Evolutionary conservation across 192 early-diverging fungal species (phyloP).

Genomic region (Spinellus fusiger): DNA sequence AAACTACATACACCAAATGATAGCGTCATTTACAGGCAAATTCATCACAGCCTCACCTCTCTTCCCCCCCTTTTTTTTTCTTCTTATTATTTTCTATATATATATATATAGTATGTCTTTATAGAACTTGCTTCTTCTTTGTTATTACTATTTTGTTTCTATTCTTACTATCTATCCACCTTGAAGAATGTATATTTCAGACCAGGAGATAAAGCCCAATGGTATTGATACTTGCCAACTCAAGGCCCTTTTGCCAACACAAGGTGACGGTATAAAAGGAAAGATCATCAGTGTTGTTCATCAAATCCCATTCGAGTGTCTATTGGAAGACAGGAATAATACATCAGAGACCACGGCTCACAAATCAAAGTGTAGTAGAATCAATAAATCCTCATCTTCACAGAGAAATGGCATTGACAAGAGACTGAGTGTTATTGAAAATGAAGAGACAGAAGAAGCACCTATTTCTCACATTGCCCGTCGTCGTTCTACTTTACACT

Average conservation of each 20-base stretch:
- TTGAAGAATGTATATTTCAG: neutral
- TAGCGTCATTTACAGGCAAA: no score
- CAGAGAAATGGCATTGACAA: no score
- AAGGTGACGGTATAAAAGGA: constrained; percentile 2
- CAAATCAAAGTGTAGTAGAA: neutral
- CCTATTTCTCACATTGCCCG: constrained; percentile 24
- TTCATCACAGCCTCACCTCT: no score
- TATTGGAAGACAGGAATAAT: neutral
- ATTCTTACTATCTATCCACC: neutral
- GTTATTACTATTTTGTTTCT: neutral
- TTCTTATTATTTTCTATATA: neutral
- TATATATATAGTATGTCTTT: neutral
- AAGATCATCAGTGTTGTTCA: constrained; percentile 48
- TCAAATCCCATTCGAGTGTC: constrained; percentile 38
- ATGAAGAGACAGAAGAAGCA: constrained; percentile 1
- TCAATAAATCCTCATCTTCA: neutral
- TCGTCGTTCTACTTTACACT: constrained; percentile 10
- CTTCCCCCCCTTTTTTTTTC: neutral
- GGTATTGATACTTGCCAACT: neutral
- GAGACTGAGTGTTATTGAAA: no score
- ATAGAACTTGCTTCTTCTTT: neutral
- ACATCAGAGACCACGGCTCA: no score
- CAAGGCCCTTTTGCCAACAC: neutral
- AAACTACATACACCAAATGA: no score
- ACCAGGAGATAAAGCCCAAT: neutral